Base-by-base conservation (phyloP, 176 grass and related monocot genomes). In the Panicum miliaceum region DNA sequence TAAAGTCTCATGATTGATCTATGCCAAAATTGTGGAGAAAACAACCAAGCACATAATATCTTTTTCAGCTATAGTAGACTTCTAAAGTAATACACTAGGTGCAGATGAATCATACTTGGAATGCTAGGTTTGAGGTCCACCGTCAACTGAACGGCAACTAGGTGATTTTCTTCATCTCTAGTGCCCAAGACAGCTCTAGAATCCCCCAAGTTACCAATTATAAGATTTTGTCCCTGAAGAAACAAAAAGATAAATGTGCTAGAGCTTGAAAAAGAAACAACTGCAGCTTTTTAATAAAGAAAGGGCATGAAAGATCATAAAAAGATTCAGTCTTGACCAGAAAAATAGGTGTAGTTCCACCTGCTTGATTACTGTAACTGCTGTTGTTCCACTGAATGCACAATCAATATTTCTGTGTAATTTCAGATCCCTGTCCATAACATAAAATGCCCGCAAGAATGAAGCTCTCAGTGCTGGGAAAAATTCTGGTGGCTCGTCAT, bases 321-420 rank as follows among this genome's bases (percentile, higher is more conserved):
- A 57, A 23, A 45, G 15, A 76, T 69, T 42, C 18, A 58, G 10
- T 40, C 68, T 38, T 71, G 41, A 32, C 36, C 26, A 75, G 32
- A 15, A 82, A 25, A 56, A 22, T 26, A 58, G 47, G 45, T 20
- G 40, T 45, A 63, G 71, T 43, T 77, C 70, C 87, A 97, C 95
- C 90, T 93, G 88, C 75, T 97, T 97, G 74, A 97, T 71, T 62
- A 94, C 58, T 81, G 95, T 91, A n/a, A 97, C 92, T 63, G 95
- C 92, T 76, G 95, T 97, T 64, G 88, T 90, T 67, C 95, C 95
- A 89, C 95, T 97, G 86, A 85, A 93, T 16, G 81, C 48, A 74
- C 92, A 94, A 82, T 92, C 86, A 76, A 97, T 88, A 81, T 82
- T 88, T 76, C 79, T 71, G 78, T 93, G 86, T 20, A 78, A 32